Percentiles rank a stretch among this genome's conserved stretches.
Evolutionary conservation across 2,329 filamentous ascomycete genomes (phyloP).

Genomic region (Rhynchosporium graminicola): DNA sequence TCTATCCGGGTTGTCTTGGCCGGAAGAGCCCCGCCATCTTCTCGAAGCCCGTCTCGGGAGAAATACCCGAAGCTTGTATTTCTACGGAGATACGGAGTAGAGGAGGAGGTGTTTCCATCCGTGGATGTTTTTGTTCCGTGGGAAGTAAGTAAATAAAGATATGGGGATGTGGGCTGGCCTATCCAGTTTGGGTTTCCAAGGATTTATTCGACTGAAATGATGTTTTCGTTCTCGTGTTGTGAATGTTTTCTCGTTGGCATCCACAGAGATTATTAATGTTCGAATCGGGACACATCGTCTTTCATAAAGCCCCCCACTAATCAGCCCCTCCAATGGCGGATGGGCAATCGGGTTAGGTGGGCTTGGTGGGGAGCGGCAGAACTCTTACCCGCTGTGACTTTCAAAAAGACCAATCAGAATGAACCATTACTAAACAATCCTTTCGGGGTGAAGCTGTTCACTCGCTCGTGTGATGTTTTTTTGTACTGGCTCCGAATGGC

Average conservation of each 20-base stretch:
- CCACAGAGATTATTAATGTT: too few relatives aligned
- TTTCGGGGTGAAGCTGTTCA: not conserved
- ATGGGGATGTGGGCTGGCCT: too few relatives aligned
- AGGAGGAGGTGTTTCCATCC: not conserved
- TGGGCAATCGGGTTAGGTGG: not conserved
- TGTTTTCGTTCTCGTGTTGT: too few relatives aligned
- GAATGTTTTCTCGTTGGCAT: too few relatives aligned
- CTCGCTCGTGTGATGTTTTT: not conserved
- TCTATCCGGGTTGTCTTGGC: constrained; percentile 7
- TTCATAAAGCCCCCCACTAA: too few relatives aligned
- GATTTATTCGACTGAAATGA: too few relatives aligned
- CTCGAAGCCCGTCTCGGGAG: not conserved
- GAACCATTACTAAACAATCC: constrained; percentile 6
- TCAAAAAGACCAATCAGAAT: constrained; percentile 2
- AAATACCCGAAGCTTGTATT: not conserved
- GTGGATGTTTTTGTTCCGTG: too few relatives aligned
- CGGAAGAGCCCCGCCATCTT: constrained; percentile 6
- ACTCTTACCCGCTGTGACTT: not conserved
- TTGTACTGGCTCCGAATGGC: not conserved
- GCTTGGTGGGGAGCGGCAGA: constrained; percentile 1
- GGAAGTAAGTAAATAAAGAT: too few relatives aligned
- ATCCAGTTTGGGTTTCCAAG: too few relatives aligned
- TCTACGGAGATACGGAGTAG: not conserved
- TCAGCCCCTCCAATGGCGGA: too few relatives aligned
- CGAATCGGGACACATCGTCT: too few relatives aligned